Conservation (phyloP, 495 filamentous ascomycete species). For the Paragyromitra xinjiangensis region DNA sequence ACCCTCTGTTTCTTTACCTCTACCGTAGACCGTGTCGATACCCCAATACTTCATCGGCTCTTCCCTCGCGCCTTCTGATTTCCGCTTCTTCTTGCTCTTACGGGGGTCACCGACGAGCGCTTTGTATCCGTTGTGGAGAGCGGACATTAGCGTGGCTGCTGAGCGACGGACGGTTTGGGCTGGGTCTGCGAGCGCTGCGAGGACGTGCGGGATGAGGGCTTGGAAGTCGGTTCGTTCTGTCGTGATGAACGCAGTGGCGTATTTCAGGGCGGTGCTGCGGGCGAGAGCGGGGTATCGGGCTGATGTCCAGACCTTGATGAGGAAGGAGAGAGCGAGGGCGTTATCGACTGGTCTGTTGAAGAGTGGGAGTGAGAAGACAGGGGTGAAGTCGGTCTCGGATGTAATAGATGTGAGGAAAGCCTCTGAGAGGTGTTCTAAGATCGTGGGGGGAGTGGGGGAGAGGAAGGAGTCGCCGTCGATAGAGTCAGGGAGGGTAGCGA, state of each 20-base stretch:
- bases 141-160: constrained; percentile 70
- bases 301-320: constrained; percentile 73
- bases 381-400: constrained; percentile 63
- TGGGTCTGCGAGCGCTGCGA: constrained; percentile 76
- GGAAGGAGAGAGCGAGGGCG: constrained; percentile 78
- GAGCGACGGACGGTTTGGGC: constrained; percentile 77
- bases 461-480: constrained; percentile 64
- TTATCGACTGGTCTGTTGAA: constrained; percentile 67
- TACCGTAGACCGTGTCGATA: constrained; percentile 67
- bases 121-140: constrained; percentile 60
- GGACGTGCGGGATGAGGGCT: constrained; percentile 76
- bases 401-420: constrained; percentile 70
- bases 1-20: constrained; percentile 62
- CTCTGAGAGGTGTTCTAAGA: constrained; percentile 64
- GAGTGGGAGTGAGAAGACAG: constrained; percentile 68
- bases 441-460: constrained; percentile 46
- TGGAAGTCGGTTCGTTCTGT: constrained; percentile 72
- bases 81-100: constrained; percentile 60
- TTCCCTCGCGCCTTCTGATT: constrained; percentile 21
- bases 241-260: constrained; percentile 65
- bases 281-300: constrained; percentile 72
- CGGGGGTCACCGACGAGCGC: constrained; percentile 59
- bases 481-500: constrained; percentile 50
- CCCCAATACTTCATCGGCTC: constrained; percentile 62
- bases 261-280: constrained; percentile 72